A percentile compares a stretch with the other conserved stretches of the same genome.
Evolutionary conservation across 768 basidiomycete genomes (phyloP).

Genomic region (Amanita pseudoporphyria): DNA sequence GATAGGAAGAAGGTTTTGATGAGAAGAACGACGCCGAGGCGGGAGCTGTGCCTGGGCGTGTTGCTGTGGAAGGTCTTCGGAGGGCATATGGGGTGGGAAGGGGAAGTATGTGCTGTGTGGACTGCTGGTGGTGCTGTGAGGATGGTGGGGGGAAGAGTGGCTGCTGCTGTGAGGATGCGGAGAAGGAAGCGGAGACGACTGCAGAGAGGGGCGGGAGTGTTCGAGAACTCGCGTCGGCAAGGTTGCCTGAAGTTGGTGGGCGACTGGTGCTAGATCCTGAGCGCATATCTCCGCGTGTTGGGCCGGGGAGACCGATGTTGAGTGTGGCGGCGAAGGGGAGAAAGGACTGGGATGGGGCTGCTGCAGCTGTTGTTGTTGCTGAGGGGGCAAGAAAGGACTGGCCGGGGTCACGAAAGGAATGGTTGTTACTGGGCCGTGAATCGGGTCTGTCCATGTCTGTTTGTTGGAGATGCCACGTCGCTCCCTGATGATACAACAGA

Average conservation of each 20-base stretch:
- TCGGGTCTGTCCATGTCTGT: conserved; percentile 28
- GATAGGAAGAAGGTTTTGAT: conserved; percentile 36
- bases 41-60: conserved; percentile 65
- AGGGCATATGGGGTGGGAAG: conserved; percentile 43
- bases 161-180: conserved; percentile 30
- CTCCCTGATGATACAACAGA: conserved; percentile 22
- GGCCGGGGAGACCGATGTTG: conserved; percentile 21
- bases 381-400: conserved; percentile 74
- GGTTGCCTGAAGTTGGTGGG: conserved; percentile 41
- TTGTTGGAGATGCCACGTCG: conserved; percentile 29
- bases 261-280: conserved; percentile 30
- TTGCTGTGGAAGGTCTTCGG: conserved; percentile 49
- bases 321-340: conserved; percentile 33
- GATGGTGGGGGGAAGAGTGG: conserved; percentile 21
- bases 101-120: conserved; percentile 44
- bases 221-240: conserved; percentile 24
- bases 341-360: conserved; percentile 8
- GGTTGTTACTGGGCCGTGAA: conserved; percentile 22
- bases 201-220: conserved; percentile 67
- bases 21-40: conserved; percentile 56
- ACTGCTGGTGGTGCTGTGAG: conserved; percentile 19
- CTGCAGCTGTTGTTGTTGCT: conserved; percentile 3
- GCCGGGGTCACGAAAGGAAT: conserved; percentile 75
- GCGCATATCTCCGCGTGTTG: conserved; percentile 13
- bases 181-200: conserved; percentile 67